Base-by-base conservation (phyloP, 2,329 filamentous ascomycete species). In the Alternaria metachromatica region DNA sequence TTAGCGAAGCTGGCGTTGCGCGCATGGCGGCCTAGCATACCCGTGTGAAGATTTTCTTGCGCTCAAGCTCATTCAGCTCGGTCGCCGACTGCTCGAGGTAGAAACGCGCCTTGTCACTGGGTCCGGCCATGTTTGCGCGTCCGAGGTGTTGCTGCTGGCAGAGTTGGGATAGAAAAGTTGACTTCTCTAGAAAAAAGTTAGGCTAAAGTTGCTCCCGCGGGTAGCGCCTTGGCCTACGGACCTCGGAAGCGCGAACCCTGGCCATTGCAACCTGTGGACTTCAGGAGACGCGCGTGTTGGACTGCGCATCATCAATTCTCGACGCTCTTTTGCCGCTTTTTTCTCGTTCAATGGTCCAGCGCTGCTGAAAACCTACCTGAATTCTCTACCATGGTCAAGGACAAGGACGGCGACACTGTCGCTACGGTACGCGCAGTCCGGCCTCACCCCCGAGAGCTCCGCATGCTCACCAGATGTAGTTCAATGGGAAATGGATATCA, bases 21-120 rank as follows among this genome's bases (percentile, higher is more conserved):
- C 51, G 28, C 23, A 48, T 7, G 44, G 41, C 13, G 11, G 25
- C 13, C 12, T 15, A 25, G 37, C 81, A 33, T 80, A 92, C 92
- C 83, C 91, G 90, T 65, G 87, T 88, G 82, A 99, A 99, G 72
- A 99, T 92, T 73, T 93, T 90, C 80, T 97, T 97, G 69, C 92
- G 88, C 81, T 97, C 92, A 80, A 93, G 96, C 75, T 97, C 94
- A 67, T 94, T 93, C 61, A 99, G 87, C 80, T 98, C 94, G 15
- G 94, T 93, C 46, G 97, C 92, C 3, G 92, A 91, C 72, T 95
- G 91, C 84, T 99, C 96, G 68, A 98, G 87, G 81, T 92, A 97
- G 82, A 95, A 98, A 62, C 95, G 92, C 60, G 95, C 96, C 82
- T 97, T 98, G 77, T 98, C 96, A 67, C 92, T 91, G 62, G 96